Evolutionary conservation across 768 basidiomycete genomes (phyloP), one percentile per base, ranked within the genome.

Genomic region (Daedalea quercina): DNA sequence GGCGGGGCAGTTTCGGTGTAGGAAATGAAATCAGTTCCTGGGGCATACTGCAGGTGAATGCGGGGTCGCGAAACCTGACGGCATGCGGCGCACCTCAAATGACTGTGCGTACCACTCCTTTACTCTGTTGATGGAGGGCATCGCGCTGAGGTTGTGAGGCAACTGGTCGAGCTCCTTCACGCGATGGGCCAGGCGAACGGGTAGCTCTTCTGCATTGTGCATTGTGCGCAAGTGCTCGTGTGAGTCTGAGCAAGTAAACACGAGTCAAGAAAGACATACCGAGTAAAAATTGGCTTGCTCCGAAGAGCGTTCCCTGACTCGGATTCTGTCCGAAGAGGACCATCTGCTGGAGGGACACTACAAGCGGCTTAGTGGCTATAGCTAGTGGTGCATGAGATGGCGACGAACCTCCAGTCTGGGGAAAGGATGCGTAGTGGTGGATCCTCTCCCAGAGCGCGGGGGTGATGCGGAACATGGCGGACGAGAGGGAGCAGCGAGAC

Each of bases 81-180:
- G 35, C 25, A 23, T 31, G 11, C 17, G 28, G 72, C 84, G 48
- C 50, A 94, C 95, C 80, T 98, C 90, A 68, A 99, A 98, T 15
- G 90, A 92, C 73, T 98, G 92, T 0, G 95, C 95, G 68, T 99
- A 99, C 96, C 96, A 99, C 63, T 95, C 87, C 73, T 94, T 94
- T 54, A 99, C 90, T 65, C 90, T 94, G 53, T 84, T 81, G 58
- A 99, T 97, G 35, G 87, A 89, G 0, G 87, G 83, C 95, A 96
- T 96, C 44, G 80, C 80, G 61, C 84, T 85, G 47, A 99, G 77
- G 51, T 90, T 87, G 70, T 97, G 90, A 0, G 96, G 96, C 3
- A 99, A 78, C 59, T 90, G 84, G 60, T 97, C 93, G 25, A 99
- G 81, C 69, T 99, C 96, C 67, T 93, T 93, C 20, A 95, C 94